Conservation (phyloP, 2,329 filamentous ascomycete species). For the Cordyceps fumosorosea region DNA sequence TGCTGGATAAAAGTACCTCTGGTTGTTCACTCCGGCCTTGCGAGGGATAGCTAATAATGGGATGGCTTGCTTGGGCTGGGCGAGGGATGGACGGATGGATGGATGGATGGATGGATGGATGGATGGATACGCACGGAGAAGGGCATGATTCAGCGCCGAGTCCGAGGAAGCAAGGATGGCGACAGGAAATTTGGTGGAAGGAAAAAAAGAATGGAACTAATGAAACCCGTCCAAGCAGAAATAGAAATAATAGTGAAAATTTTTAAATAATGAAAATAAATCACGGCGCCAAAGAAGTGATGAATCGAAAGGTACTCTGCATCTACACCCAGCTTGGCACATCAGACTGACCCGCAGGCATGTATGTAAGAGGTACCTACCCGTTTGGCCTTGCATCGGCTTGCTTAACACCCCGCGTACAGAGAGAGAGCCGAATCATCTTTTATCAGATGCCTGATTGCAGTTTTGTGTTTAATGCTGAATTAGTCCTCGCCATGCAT, state of each 20-base stretch:
- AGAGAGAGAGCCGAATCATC: background rate
- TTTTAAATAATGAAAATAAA: no score
- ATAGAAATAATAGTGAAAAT: background rate
- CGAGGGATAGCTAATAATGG: background rate
- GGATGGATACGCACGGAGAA: background rate
- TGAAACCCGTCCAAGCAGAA: background rate
- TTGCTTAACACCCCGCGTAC: background rate
- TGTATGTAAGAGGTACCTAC: background rate
- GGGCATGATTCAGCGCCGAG: slow-evolving; percentile 5
- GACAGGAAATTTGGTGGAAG: background rate
- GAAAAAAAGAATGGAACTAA: background rate
- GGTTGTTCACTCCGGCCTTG: background rate
- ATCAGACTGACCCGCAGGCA: background rate
- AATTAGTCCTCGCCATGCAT: background rate
- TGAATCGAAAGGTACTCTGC: no score
- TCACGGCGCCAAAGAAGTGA: no score
- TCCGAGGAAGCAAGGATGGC: background rate
- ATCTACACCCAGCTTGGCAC: background rate
- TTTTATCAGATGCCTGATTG: background rate
- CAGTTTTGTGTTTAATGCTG: background rate
- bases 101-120: background rate
- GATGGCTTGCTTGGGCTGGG: background rate
- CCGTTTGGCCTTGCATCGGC: background rate
- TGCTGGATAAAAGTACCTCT: background rate
- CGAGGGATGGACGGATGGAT: background rate